Evolutionary conservation across 148 eudicot genomes (phyloP).

Genomic region (Vaccinium corymbosum): DNA sequence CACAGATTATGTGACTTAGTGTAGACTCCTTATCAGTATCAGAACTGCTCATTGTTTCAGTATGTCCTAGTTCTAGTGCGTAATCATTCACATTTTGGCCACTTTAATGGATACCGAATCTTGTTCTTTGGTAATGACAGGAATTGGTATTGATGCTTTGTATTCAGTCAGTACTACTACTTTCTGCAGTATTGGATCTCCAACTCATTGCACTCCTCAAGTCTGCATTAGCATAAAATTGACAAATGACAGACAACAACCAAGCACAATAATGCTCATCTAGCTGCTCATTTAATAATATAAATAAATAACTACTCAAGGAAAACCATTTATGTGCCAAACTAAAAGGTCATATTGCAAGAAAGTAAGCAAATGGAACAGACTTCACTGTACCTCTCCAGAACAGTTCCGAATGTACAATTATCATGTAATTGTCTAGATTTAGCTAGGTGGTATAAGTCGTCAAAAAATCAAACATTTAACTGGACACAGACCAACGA

Average conservation of each 20-base stretch:
- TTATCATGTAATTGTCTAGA: not conserved
- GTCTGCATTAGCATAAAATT: not conserved
- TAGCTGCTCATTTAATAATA: not conserved
- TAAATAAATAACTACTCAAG: not conserved
- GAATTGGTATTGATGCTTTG: not conserved
- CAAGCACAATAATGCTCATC: not conserved
- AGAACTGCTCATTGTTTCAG: no score
- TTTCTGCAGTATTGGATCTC: not conserved
- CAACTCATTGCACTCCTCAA: not conserved
- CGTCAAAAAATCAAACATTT: not conserved
- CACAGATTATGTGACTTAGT: no score
- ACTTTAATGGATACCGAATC: not conserved
- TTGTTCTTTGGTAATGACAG: not conserved
- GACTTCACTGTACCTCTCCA: not conserved
- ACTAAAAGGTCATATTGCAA: not conserved
- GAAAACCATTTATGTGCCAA: not conserved
- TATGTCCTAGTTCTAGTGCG: no score
- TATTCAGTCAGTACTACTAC: not conserved
- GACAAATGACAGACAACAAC: not conserved
- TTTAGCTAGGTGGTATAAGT: not conserved
- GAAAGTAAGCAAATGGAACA: not conserved
- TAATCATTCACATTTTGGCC: not conserved
- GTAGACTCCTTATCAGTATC: no score
- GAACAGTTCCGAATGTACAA: not conserved
- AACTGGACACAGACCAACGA: not conserved